Evolutionary conservation across 1,284 basidiomycete genomes (phyloP).

Genomic region (Sanghuangporus weigelae): DNA sequence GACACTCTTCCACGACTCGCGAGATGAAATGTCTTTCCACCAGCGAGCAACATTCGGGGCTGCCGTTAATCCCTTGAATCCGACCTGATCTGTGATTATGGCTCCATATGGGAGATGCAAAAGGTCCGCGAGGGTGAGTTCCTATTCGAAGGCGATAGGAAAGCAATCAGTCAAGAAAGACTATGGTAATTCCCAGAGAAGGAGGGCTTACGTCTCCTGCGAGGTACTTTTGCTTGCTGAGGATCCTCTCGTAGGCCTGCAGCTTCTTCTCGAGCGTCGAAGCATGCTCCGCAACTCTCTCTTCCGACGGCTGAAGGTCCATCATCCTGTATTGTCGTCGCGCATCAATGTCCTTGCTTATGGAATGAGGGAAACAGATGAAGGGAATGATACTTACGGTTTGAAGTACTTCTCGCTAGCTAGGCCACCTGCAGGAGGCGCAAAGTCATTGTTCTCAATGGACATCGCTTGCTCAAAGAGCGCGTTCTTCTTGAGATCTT

Average conservation of each 20-base stretch:
- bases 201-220: constrained; percentile 34
- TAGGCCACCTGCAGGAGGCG: constrained; percentile 24
- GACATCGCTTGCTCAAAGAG: constrained; percentile 30
- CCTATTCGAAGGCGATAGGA: background rate
- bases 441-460: constrained; percentile 30
- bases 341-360: no score
- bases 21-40: constrained; percentile 23
- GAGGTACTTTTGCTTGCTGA: constrained; percentile 43
- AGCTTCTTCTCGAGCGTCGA: constrained; percentile 31
- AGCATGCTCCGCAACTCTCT: constrained; percentile 23
- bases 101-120: constrained; percentile 12
- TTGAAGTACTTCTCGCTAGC: constrained; percentile 28
- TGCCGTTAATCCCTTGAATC: background rate
- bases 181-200: background rate
- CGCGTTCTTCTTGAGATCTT: constrained; percentile 26
- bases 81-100: background rate
- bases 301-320: constrained; percentile 22
- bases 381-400: background rate
- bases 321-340: background rate
- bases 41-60: constrained; percentile 17
- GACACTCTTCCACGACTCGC: constrained; percentile 22
- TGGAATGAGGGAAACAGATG: background rate
- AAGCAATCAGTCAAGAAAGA: background rate
- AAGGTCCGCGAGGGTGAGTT: constrained; percentile 9
- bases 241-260: constrained; percentile 42